phyloP scores from a whole-genome alignment of 306 rosid genomes.

The Trifolium subterraneum region DNA sequence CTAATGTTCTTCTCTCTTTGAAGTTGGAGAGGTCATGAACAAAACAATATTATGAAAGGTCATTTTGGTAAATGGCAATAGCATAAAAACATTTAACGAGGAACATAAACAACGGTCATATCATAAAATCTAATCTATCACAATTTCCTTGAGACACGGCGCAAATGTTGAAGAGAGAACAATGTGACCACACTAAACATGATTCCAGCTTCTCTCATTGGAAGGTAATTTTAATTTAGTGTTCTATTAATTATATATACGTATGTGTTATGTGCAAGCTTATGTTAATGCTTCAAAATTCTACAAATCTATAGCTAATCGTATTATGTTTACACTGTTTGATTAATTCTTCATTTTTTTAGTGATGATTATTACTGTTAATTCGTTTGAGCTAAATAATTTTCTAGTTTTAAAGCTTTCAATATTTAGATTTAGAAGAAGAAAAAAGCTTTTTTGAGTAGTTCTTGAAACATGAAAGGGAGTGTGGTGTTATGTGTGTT shows the following conservation, averaged over 20 bases:
- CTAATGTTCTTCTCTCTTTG: too few species aligned
- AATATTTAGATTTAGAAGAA: neutral
- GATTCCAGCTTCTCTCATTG: constrained; percentile 67
- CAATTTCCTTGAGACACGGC: neutral
- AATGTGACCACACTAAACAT: constrained; percentile 69
- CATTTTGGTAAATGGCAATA: constrained; percentile 5
- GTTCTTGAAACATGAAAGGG: neutral
- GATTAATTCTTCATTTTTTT: neutral
- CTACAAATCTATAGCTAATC: neutral
- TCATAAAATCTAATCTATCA: neutral
- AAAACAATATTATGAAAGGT: neutral
- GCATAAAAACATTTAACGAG: neutral
- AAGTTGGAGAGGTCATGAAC: too few species aligned
- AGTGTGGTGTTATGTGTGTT: neutral
- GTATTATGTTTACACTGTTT: neutral
- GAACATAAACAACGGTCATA: constrained; percentile 29
- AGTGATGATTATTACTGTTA: neutral
- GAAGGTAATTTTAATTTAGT: constrained; percentile 54
- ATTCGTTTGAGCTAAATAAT: neutral
- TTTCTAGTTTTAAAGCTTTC: neutral
- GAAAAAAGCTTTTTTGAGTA: neutral
- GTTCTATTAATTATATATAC: neutral
- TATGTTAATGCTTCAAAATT: neutral
- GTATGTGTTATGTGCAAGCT: neutral
- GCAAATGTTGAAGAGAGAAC: constrained; percentile 63